Conservation (phyloP, 2,329 filamentous ascomycete genomes). For the Microcyclospora pomicola region DNA sequence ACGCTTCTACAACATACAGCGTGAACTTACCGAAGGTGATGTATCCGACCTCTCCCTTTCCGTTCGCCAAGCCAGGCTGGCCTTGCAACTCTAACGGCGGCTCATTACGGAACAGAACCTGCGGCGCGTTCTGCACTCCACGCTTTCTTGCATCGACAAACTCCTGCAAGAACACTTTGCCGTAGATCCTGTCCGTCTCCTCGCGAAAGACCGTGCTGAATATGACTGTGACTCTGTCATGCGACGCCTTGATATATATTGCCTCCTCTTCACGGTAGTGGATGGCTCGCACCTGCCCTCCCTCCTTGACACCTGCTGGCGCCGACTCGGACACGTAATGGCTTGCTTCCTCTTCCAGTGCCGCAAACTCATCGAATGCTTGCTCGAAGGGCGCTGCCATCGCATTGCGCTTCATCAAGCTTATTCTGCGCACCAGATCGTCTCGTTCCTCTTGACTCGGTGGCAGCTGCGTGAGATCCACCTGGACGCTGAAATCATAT, state of each 20-base stretch:
- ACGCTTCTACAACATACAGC: no score
- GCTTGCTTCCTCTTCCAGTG: constrained; percentile 72
- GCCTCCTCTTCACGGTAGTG: constrained; percentile 98
- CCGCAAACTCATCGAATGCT: constrained; percentile 85
- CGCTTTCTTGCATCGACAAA: constrained; percentile 92
- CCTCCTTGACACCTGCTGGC: constrained; percentile 77
- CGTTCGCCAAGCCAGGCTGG: constrained; percentile 61
- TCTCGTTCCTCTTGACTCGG: constrained; percentile 72
- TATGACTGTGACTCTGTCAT: constrained; percentile 95
- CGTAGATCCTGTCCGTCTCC: constrained; percentile 93
- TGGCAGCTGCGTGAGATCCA: constrained; percentile 81
- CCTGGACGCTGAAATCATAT: constrained; percentile 87
- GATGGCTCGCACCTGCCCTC: constrained; percentile 86
- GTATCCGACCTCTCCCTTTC: constrained; percentile 82
- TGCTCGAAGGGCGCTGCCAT: constrained; percentile 98
- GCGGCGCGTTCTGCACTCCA: constrained; percentile 94
- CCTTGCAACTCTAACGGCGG: constrained; percentile 82
- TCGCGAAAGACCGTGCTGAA: constrained; percentile 98
- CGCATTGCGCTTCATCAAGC: constrained; percentile 89
- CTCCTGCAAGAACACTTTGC: constrained; percentile 96
- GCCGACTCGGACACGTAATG: constrained; percentile 90
- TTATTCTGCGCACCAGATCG: constrained; percentile 73
- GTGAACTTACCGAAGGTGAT: constrained; percentile 75
- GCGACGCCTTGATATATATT: constrained; percentile 95
- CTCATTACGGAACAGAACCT: constrained; percentile 92